A percentile compares a stretch with the other conserved stretches of the same genome.
Conservation (phyloP, 1,139 yeast species). For the Candida sanyaensis region DNA sequence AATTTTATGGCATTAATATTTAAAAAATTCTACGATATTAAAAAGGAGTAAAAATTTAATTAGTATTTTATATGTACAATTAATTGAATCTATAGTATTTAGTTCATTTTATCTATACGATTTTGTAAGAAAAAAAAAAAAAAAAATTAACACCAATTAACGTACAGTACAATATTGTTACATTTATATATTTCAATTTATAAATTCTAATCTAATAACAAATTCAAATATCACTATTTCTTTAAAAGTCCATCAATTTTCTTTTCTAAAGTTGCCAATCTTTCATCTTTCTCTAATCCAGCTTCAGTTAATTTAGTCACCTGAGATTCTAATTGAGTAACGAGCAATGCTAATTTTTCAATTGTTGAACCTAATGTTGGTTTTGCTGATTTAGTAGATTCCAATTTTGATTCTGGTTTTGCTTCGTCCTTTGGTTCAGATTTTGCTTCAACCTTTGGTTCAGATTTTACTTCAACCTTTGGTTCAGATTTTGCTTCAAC, state of each 20-base stretch:
- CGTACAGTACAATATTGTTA: not conserved
- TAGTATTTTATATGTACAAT: not conserved
- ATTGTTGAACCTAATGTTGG: slow-evolving; percentile 70
- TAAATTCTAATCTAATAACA: slow-evolving; percentile 4
- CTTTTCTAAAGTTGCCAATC: slow-evolving; percentile 45
- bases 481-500: slow-evolving; percentile 15
- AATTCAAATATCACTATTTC: slow-evolving; percentile 14
- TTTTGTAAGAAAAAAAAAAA: too few relatives aligned
- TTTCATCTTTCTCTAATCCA: slow-evolving; percentile 63
- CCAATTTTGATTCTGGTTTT: slow-evolving; percentile 15
- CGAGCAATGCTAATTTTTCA: slow-evolving; percentile 61
- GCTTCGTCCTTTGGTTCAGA: slow-evolving; percentile 14
- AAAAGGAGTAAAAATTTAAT: slow-evolving; percentile 17
- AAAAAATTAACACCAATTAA: too few relatives aligned
- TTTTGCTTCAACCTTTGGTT: slow-evolving; percentile 17
- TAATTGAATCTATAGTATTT: too few relatives aligned
- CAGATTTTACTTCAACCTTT: slow-evolving; percentile 4
- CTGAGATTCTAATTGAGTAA: slow-evolving; percentile 55
- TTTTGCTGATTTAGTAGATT: slow-evolving; percentile 25
- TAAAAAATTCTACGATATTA: slow-evolving; percentile 65
- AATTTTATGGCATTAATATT: slow-evolving; percentile 68
- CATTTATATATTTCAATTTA: not conserved
- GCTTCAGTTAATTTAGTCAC: slow-evolving; percentile 53
- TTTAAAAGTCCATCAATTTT: slow-evolving; percentile 42
- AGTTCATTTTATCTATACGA: too few relatives aligned